Percentiles rank a stretch among this genome's conserved stretches.
These are phyloP conservation scores for Aspergillus terreus DNA, from an alignment of 2,329 filamentous ascomycete species.

Conservation along the genomic window DNA sequence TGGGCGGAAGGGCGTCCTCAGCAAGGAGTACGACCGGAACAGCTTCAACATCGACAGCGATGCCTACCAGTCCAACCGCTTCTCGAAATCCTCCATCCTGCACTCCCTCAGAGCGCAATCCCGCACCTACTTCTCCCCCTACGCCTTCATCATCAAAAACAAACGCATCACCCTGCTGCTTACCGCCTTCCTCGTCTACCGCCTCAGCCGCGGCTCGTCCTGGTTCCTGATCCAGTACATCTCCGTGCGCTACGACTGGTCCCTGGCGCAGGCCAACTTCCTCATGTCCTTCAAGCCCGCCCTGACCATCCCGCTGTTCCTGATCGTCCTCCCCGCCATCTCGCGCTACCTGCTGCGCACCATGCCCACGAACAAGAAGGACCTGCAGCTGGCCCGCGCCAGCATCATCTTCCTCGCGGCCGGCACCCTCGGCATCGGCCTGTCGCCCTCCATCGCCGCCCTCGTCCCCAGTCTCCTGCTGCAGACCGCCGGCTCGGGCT, in stretches of 20 bases:
- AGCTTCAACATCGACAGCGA: slow-evolving; percentile 12
- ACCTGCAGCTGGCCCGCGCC: slow-evolving; percentile 44
- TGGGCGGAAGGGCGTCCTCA: slow-evolving; percentile 14
- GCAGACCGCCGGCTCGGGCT: slow-evolving; percentile 48
- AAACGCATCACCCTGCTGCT: slow-evolving; percentile 42
- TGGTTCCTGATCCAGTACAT: slow-evolving; percentile 51
- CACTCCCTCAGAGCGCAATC: slow-evolving; percentile 15
- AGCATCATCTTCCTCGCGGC: slow-evolving; percentile 44
- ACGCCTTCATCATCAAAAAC: slow-evolving; percentile 38
- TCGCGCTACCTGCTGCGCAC: slow-evolving; percentile 37
- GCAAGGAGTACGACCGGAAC: slow-evolving; percentile 16
- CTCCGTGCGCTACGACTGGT: slow-evolving; percentile 49
- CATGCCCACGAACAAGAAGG: slow-evolving; percentile 39
- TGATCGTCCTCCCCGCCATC: slow-evolving; percentile 43
- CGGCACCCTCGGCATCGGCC: slow-evolving; percentile 45
- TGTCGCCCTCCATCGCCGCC: slow-evolving; percentile 41
- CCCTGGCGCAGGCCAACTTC: slow-evolving; percentile 41
- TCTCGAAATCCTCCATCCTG: slow-evolving; percentile 11
- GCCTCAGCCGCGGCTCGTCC: slow-evolving; percentile 46
- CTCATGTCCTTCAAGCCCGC: slow-evolving; percentile 47
- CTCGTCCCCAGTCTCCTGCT: slow-evolving; percentile 45
- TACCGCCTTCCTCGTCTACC: slow-evolving; percentile 46
- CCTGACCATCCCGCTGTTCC: slow-evolving; percentile 46
- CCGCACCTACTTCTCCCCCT: slow-evolving; percentile 33
- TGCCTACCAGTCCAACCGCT: slow-evolving; percentile 12